Evolutionary conservation across 2,329 filamentous ascomycete species (phyloP), one percentile per base, ranked within the genome.

Genomic region (Neophaeococcomyces mojaviensis): DNA sequence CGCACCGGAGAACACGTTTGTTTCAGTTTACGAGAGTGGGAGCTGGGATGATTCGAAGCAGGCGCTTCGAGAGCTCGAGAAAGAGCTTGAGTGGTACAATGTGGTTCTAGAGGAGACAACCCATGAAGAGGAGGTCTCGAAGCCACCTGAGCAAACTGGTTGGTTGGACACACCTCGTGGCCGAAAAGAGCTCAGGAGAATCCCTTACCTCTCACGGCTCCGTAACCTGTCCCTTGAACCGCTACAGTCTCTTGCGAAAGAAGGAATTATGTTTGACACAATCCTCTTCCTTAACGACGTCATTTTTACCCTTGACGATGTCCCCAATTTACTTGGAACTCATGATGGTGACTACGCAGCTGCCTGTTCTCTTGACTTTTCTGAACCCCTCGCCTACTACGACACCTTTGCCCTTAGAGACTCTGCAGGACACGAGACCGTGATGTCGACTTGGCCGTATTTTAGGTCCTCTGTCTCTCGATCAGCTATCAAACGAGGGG

Each of bases 331-430:
- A 15, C 64, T 86, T 50, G 71, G 69, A 35, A 82, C 78, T 3
- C 76, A 79, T 54, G 53, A 63, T 3, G 69, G 72, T 5, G 54
- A 65, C 8, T 87, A 86, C 54, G 76, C 79, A 3, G 79, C 82
- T 0, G 81, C 80, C 3, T 88, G 84, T 57, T 80, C 81, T 0
- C 66, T 85, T 30, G 84, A 88, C 64, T 86, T 81, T 55, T 76
- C 79, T 49, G 33, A 33, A 18, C 40, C 46, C 3, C 77, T 83
- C 53, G 70, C 76, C 38, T 84, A 79, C 59, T 87, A 88, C 61
- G 84, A 88, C 60, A 78, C 81, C 0, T 87, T 84, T 60, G 84
- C 83, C 1, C 77, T 81, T 18, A 73, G 83, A n/a, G 84, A 87
- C 55, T 65, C 69, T 1, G 74, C 84, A 48, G 82, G 82, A 1